These are phyloP conservation scores for Eucalyptus sp. DNA, from an alignment of 345 rosid genomes.

Conservation along the genomic window DNA sequence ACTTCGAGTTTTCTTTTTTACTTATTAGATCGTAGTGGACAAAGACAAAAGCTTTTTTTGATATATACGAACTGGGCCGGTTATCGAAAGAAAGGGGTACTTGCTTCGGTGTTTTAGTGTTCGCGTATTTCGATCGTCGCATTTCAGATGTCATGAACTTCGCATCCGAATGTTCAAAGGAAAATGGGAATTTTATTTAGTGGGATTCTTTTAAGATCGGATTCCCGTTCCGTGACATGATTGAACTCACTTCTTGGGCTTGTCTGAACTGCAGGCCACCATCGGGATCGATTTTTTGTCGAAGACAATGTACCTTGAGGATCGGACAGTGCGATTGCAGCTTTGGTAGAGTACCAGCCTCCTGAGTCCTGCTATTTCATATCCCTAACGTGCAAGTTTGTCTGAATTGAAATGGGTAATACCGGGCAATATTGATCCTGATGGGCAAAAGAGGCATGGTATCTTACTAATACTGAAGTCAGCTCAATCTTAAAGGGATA, in stretches of 20 bases:
- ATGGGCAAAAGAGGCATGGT: not conserved
- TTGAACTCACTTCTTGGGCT: not conserved
- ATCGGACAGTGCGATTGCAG: slow-evolving; percentile 85
- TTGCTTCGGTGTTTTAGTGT: not conserved
- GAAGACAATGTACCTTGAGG: slow-evolving; percentile 93
- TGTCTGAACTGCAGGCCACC: slow-evolving; percentile 51
- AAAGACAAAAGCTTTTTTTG: not conserved
- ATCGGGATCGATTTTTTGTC: slow-evolving; percentile 91
- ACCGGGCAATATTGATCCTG: not conserved
- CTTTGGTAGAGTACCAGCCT: slow-evolving; percentile 42
- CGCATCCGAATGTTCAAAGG: not conserved
- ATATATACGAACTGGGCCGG: not conserved
- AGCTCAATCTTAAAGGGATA: not conserved
- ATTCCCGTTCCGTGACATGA: not conserved
- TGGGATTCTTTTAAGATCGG: not conserved
- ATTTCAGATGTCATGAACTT: not conserved
- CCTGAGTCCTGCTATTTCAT: not conserved
- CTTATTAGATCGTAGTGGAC: not conserved
- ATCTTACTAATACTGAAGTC: not conserved
- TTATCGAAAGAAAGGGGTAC: not conserved
- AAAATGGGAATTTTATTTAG: not conserved
- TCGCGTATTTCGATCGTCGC: not conserved
- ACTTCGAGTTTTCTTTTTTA: not conserved
- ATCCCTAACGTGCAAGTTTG: not conserved
- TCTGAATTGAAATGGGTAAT: not conserved